Evolutionary conservation across 2,329 filamentous ascomycete species (phyloP).

Genomic region (Colletotrichum sp.): DNA sequence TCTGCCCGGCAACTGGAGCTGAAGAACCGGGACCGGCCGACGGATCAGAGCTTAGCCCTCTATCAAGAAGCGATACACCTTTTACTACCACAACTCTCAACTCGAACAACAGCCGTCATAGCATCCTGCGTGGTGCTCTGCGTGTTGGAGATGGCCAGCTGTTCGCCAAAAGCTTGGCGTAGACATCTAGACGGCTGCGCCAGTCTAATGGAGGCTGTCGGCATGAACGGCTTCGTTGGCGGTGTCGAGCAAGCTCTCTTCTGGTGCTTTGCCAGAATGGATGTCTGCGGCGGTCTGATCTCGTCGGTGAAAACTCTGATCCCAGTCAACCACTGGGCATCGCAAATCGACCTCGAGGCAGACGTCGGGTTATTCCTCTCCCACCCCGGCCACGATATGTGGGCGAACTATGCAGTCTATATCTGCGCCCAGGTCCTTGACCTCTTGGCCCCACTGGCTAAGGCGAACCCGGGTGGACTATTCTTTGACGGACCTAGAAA

Average conservation of each 20-base stretch:
- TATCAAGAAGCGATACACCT: slow-evolving; percentile 60
- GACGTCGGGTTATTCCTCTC: slow-evolving; percentile 39
- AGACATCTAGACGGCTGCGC: slow-evolving; percentile 64
- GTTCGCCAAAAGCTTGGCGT: slow-evolving; percentile 53
- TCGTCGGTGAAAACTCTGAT: slow-evolving; percentile 57
- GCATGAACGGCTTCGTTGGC: slow-evolving; percentile 57
- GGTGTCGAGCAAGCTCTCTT: slow-evolving; percentile 61
- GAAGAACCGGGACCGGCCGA: slow-evolving; percentile 44
- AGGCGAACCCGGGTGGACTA: slow-evolving; percentile 43
- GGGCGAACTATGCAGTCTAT: slow-evolving; percentile 65
- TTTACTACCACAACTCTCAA: slow-evolving; percentile 38
- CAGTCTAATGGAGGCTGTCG: slow-evolving; percentile 56
- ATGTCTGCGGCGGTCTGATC: slow-evolving; percentile 62
- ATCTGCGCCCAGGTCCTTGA: slow-evolving; percentile 56
- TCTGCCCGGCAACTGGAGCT: slow-evolving; percentile 60
- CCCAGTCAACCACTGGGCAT: slow-evolving; percentile 51
- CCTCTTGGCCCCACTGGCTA: slow-evolving; percentile 36
- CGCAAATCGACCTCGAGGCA: slow-evolving; percentile 32
- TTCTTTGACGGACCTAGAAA: slow-evolving; percentile 34
- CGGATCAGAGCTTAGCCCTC: slow-evolving; percentile 57
- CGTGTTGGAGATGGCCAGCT: slow-evolving; percentile 47
- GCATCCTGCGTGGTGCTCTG: slow-evolving; percentile 44
- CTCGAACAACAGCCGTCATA: slow-evolving; percentile 34
- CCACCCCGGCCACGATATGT: slow-evolving; percentile 50
- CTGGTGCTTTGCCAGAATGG: slow-evolving; percentile 66